These are phyloP conservation scores for Raphanus hybrid DNA, from an alignment of 441 rosid species.

Conservation along the genomic window DNA sequence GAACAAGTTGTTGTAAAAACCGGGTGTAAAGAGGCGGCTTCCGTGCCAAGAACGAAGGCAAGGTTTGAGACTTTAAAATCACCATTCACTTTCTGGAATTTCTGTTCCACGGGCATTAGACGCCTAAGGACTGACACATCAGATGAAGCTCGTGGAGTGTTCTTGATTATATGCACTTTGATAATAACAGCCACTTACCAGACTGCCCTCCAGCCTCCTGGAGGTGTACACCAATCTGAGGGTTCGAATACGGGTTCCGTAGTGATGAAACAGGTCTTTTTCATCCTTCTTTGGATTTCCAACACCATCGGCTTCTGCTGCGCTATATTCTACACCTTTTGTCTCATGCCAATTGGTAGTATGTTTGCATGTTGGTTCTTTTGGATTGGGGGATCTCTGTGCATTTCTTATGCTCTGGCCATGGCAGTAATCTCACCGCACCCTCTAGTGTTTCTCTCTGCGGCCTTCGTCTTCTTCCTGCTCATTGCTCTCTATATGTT, in stretches of 20 bases:
- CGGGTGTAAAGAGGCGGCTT: slow-evolving; percentile 22
- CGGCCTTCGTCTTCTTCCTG: slow-evolving; percentile 6
- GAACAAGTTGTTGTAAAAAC: not conserved
- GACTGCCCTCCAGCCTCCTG: slow-evolving; percentile 32
- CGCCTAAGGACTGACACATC: slow-evolving; percentile 7
- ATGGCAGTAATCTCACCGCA: slow-evolving; percentile 34
- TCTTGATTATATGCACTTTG: slow-evolving; percentile 29
- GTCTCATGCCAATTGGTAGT: slow-evolving; percentile 22
- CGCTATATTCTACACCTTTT: slow-evolving; percentile 27
- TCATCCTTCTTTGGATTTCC: slow-evolving; percentile 22
- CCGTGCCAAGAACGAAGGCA: not conserved
- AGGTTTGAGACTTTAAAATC: not conserved
- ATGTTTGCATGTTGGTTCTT: not conserved
- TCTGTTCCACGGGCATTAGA: not conserved
- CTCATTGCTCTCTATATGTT: not conserved
- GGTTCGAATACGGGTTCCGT: slow-evolving; percentile 12
- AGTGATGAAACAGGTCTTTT: slow-evolving; percentile 22
- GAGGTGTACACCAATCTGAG: slow-evolving; percentile 23
- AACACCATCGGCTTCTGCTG: slow-evolving; percentile 24
- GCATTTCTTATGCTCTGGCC: slow-evolving; percentile 30
- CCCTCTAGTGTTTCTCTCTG: not conserved
- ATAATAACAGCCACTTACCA: slow-evolving; percentile 35
- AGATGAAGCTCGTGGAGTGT: slow-evolving; percentile 20
- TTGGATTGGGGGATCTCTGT: slow-evolving; percentile 12
- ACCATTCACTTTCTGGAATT: slow-evolving; percentile 13